Conservation (phyloP, 2,329 filamentous ascomycete genomes). For the Rhynchosporium graminicola region DNA sequence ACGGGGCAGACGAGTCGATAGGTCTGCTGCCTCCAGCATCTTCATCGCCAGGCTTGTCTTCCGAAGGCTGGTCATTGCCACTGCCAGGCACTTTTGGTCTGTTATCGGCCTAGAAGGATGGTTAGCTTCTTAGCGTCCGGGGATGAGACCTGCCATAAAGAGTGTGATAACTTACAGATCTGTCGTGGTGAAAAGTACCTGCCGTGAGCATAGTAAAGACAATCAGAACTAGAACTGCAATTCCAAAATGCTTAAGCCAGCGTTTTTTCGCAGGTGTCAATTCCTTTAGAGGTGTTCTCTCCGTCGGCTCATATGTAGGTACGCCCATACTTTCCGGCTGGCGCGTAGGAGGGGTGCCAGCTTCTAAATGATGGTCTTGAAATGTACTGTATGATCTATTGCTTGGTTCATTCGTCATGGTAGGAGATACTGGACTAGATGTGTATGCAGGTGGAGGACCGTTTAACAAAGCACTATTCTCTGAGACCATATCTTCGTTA, state of each 20-base stretch:
- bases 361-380: constrained; percentile 31
- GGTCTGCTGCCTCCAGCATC: constrained; percentile 21
- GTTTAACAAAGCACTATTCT: constrained; percentile 24
- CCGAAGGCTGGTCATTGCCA: constrained; percentile 4
- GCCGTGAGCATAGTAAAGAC: constrained; percentile 20
- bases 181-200: constrained; percentile 15
- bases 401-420: constrained; percentile 4
- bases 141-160: background rate
- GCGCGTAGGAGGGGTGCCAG: constrained; percentile 24
- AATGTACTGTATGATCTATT: constrained; percentile 34
- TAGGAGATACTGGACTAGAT: constrained; percentile 23
- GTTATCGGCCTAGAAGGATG: background rate
- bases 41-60: background rate
- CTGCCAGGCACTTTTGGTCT: background rate
- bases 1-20: constrained; percentile 24
- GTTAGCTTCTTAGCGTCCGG: background rate
- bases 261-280: constrained; percentile 6
- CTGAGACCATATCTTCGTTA: constrained; percentile 21
- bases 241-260: constrained; percentile 24
- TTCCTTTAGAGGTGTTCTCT: constrained; percentile 31
- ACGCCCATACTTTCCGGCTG: constrained; percentile 38
- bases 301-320: constrained; percentile 26
- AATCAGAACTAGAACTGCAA: constrained; percentile 29
- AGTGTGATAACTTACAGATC: constrained; percentile 20
- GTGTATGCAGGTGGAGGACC: constrained; percentile 38